Evolutionary conservation across 2,329 filamentous ascomycete genomes (phyloP), one percentile per base, ranked within the genome.

Genomic region (Colletotrichum lindemuthianum): DNA sequence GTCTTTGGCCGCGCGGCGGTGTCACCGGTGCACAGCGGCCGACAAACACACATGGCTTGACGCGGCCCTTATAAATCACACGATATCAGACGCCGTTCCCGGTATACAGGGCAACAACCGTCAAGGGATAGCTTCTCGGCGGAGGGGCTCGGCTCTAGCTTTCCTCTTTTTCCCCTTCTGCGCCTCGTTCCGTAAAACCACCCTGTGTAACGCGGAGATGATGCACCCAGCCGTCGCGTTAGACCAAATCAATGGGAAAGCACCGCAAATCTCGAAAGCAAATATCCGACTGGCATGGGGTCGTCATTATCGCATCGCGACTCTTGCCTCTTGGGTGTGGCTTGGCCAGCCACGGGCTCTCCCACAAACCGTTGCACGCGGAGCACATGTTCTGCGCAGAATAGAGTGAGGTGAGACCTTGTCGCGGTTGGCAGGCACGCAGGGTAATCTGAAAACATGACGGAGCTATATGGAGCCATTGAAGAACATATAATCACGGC

Each of bases 91-190:
- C 2, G 9, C 40, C 45, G 45, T 57, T 36, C 40, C 59, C 63
- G 58, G 59, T 65, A 65, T 44, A 37, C 58, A 56, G 47, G 59
- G 57, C 16, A 57, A 40, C 59, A 24, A 24, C 24, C 24, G 24
- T 24, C 24, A 24, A 24, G 24, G 24, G 24, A 24, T 24, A 24
- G 5, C 24, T 24, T 24, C 24, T 24, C 24, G 24, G 24, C 24
- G 24, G 24, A 24, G 24, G 4, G 24, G 24, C 24, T 24, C 24
- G 24, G 24, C 24, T 24, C 24, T 24, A 33, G 34, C 5, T 2
- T 36, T 16, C 16, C 8, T 11, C 10, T 10, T 34, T 10, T 8
- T 45, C 37, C 37, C 41, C 40, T 48, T 36, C 36, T 7, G n/a
- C 34, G 40, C 16, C 36, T 48, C 55, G 44, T 34, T 33, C 13